Conservation (phyloP, 129 eudicot genomes). For the Helianthus tuberosus region DNA sequence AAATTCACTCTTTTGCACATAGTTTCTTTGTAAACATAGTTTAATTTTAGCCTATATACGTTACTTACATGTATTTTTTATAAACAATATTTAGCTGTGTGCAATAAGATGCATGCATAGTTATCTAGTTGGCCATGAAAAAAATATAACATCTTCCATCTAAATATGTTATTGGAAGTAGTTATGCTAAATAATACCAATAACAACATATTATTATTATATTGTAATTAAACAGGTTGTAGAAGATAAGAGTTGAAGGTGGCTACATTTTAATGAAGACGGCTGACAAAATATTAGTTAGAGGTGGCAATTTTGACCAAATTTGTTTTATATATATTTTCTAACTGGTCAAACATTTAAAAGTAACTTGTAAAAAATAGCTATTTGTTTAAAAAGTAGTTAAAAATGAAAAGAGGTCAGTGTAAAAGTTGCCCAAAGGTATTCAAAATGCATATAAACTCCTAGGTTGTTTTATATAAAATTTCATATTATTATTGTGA, state of each 20-base stretch:
- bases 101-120: background rate
- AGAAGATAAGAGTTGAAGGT: background rate
- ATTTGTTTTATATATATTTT: background rate
- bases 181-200: background rate
- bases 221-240: background rate
- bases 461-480: background rate
- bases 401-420: background rate
- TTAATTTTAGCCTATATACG: background rate
- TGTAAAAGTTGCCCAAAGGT: background rate
- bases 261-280: background rate
- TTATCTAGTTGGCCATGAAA: background rate
- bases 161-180: background rate
- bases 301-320: background rate
- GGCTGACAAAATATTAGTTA: background rate
- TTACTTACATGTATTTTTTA: background rate
- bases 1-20: conserved; percentile 2
- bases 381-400: background rate
- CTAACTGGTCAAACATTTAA: background rate
- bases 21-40: background rate
- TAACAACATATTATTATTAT: background rate
- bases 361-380: background rate
- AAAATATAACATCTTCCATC: background rate
- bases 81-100: background rate
- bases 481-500: background rate
- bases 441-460: background rate